Evolutionary conservation across 768 basidiomycete species (phyloP), one percentile per base, ranked within the genome.

Genomic region (Hygrophorus russula): DNA sequence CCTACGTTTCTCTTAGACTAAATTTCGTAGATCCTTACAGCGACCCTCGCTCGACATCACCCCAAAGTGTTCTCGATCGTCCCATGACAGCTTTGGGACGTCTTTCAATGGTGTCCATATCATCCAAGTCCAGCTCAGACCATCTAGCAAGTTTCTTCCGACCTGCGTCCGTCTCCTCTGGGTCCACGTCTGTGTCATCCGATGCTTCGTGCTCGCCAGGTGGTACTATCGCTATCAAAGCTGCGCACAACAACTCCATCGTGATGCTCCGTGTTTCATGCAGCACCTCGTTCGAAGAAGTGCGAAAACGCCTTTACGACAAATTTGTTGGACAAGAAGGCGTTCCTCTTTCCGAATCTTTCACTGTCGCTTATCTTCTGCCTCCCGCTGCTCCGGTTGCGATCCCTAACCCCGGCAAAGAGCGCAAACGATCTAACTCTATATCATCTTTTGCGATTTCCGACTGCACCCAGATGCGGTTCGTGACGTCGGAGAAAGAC

Each of bases 261-360:
- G 68, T 87, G 52, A 60, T 82, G 47, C 67, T 87, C 40, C 77
- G 80, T 35, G 59, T 71, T 6, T 59, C 72, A 10, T 67, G 67
- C 48, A 60, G 65, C 33, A 64, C 66, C 46, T 35, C 68, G n/a
- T 70, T 78, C 44, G 51, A 58, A 13, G 75, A 77, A 36, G 52
- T 86, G 12, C 78, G 78, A 46, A 61, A 62, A 41, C 70, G 72
- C 38, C 62, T 88, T 18, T 71, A 72, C 48, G 73, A 79, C 43
- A 85, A 84, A 52, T 79, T 87, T 53, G 67, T 71, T n/a, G 65
- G 68, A 17, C 73, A 78, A 51, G 80, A 78, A 56, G 70, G 69
- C 38, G 50, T 78, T 34, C 63, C 68, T 10, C 70, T 85, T 17
- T 67, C 68, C 0, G 61, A 68, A 5, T 59, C 66, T 1, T 86